Evolutionary conservation across 768 basidiomycete species (phyloP), one percentile per base, ranked within the genome.

Genomic region (Zangia roseola): DNA sequence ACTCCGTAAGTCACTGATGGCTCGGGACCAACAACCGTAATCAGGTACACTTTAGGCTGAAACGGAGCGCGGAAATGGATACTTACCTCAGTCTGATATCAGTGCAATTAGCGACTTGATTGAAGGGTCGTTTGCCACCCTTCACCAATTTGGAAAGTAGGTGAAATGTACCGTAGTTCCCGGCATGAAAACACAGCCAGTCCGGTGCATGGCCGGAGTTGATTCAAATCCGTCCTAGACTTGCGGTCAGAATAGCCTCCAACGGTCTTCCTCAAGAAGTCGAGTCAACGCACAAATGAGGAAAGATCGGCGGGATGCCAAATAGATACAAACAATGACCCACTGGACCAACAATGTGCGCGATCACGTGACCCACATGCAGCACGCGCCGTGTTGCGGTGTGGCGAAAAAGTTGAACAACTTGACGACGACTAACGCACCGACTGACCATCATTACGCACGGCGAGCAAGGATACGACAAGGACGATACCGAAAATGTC

Each of bases 351-450:
- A 56, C 54, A 52, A 47, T 23, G 41, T 36, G 47, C 59, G 48
- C 55, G 59, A 46, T 69, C 68, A 70, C 67, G 67, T 70, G 69
- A 12, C 14, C 5, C 1, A 4, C 23, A 47, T 26, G 6, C 21
- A 10, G 38, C 9, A 10, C 57, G 49, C 49, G 55, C 49, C 43
- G 39, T 37, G 47, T 50, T 48, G 41, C n/a, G 16, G 13, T 16
- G 43, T 24, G 43, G 34, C 37, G 35, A 53, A 42, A 35, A 51
- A 26, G 28, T 31, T 31, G 31, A 31, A 31, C 23, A 60, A 40
- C 42, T 40, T 26, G 20, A 23, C 44, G 34, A 35, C 46, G 20
- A 45, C 47, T 21, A 5, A 47, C 45, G 36, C 17, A 35, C 19
- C 5, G 19, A 25, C 40, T 42, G 28, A 42, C 38, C 17, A 36